A percentile compares a stretch with the other conserved stretches of the same genome.
These are phyloP conservation scores for Penium margaritaceum DNA, from an alignment of 139 green algal genomes.

Conservation along the genomic window DNA sequence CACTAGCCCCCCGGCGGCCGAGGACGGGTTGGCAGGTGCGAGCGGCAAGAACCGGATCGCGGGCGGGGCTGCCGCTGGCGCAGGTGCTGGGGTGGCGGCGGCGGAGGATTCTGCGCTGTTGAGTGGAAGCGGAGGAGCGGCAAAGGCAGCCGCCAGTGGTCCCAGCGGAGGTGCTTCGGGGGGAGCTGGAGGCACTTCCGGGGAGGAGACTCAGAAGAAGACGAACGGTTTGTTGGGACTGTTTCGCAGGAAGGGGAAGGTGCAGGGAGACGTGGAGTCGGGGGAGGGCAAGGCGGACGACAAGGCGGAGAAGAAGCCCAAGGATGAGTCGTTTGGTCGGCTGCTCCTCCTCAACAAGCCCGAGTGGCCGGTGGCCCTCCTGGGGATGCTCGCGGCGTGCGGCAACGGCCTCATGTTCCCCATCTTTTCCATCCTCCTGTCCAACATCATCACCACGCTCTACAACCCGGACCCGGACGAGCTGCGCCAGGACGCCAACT, in stretches of 20 bases:
- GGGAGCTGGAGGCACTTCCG: too few species aligned
- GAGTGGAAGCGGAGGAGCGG: too few species aligned
- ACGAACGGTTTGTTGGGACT: too few species aligned
- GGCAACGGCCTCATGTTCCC: conserved; percentile 44
- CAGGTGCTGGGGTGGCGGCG: too few species aligned
- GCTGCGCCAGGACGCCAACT: conserved; percentile 21
- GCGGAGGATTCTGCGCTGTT: too few species aligned
- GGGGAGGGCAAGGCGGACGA: neutral
- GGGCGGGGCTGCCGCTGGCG: neutral
- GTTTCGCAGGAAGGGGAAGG: neutral
- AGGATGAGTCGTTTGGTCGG: conserved; percentile 10
- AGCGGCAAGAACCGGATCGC: neutral
- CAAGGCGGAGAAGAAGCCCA: neutral
- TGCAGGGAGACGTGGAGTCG: neutral
- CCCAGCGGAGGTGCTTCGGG: too few species aligned
- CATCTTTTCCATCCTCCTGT: conserved; percentile 46
- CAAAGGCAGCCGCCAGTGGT: too few species aligned
- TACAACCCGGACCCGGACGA: conserved; percentile 22
- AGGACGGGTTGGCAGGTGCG: neutral
- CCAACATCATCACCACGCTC: conserved; percentile 41
- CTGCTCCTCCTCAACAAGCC: conserved; percentile 19
- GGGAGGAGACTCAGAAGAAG: too few species aligned
- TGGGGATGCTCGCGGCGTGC: conserved; percentile 24
- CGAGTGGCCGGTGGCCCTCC: conserved; percentile 23
- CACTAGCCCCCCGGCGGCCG: too few species aligned